Base-by-base conservation (phyloP, 352 stramenopile genomes). In the Pythium aquatile region DNA sequence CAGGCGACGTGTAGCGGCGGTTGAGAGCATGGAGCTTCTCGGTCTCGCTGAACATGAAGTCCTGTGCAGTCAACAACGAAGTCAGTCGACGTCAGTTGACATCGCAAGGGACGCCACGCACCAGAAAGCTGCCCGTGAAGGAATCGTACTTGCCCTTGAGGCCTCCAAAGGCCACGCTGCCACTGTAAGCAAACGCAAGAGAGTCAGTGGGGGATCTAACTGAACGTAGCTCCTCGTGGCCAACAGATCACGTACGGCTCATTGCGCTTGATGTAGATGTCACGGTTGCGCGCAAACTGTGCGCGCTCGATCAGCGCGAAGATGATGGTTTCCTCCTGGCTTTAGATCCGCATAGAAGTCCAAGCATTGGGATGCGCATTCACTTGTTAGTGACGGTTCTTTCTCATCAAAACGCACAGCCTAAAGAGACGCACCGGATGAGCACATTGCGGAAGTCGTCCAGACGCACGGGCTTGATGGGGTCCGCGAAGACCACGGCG, bases 221-320 rank as follows among this genome's bases (percentile, higher is more conserved):
- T 4, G 10, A 7, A 3, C 11, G 16, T 26, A 47, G 40, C 40
- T 47, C 40, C n/a, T 11, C 51, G 52, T 1, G 54, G 47, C 6
- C 28, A 39, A 16, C n/a, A 58, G 8, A 17, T 42, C 24, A 63
- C 70, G 28, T 63, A 90, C 82, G 72, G 78, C 37, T 91, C 79
- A 65, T 80, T 94, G 64, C 92, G 91, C 64, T 88, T 87, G 60
- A 97, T 69, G 81, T 99, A 99, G 35, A 99, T 96, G 49, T 93
- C 85, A 1, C 66, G 56, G 78, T 99, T 99, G 52, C 79, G 81
- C n/a, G 93, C 77, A 76, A 98, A 99, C 73, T 99, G 96, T 16
- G 97, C 87, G 58, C 97, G 86, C 77, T 99, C 97, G 70, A 99
- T 99, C 20, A 99, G 72, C n/a, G 97, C 95, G 74, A 99, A 99